Base-by-base conservation (phyloP, 2,329 filamentous ascomycete species). In the Tolypocladium sp. region DNA sequence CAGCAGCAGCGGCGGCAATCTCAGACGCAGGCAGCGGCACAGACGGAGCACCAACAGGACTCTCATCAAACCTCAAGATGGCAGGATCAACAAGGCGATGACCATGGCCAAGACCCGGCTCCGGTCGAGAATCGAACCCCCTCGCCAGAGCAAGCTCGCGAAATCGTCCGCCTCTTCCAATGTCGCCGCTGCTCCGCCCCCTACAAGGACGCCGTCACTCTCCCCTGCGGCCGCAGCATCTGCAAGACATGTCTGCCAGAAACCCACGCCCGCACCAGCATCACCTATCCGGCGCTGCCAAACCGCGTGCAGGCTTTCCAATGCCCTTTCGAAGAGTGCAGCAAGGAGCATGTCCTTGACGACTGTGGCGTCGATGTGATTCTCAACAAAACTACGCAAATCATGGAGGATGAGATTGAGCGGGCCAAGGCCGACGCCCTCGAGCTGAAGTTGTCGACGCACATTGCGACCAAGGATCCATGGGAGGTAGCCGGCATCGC, bases 291-390 rank as follows among this genome's bases (percentile, higher is more conserved):
- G 1, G 85, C 84, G 20, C 80, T 81, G 1, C 82, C 85, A 8
- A 84, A 83, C 49, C 82, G 91, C 44, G 76, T 85, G 46, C 79
- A 84, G 65, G 90, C 87, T 0, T 90, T 96, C 66, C 74, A 71
- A n/a, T 97, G 92, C 68, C 89, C 89, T 0, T 87, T 91, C 62
- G 60, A 71, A 10, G 79, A 79, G 2, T 96, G 91, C 66, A 74
- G 72, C 17, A 80, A 80, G 61, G 88, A 92, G 59, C 92, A 96
- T 74, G 86, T 91, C 0, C 68, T 87, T 22, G 88, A 81, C 4
- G 92, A 96, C 67, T 96, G 90, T 72, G 83, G 81, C 54, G 74
- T 87, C 9, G 91, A 96, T 74, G 88, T 96, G 42, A 85, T 87
- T 2, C 73, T 96, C 61, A 84, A 82, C 57, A 94, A 91, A 68